Evolutionary conservation across 148 eudicot genomes (phyloP).

Genomic region (Fagopyrum tataricum): DNA sequence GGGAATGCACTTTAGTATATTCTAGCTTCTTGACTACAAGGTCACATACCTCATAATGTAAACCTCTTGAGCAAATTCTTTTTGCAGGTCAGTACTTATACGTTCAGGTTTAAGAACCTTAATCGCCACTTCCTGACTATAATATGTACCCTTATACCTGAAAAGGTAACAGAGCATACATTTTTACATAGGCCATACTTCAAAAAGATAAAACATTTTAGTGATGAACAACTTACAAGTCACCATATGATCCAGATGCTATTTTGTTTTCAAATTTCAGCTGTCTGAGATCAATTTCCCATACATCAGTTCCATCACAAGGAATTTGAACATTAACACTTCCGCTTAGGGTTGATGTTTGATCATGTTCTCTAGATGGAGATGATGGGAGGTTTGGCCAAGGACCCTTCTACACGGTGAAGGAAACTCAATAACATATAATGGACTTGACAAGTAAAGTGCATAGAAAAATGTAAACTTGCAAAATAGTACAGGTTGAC

Average conservation of each 20-base stretch:
- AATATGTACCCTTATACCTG: constrained; percentile 89
- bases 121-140: constrained; percentile 95
- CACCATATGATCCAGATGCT: constrained; percentile 98
- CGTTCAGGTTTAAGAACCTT: constrained; percentile 87
- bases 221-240: constrained; percentile 56
- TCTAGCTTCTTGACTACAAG: not conserved
- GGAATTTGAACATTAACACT: constrained; percentile 68
- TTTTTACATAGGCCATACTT: not conserved
- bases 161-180: constrained; percentile 9
- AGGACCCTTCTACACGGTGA: constrained; percentile 47
- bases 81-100: constrained; percentile 69
- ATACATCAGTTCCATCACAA: constrained; percentile 90
- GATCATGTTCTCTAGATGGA: constrained; percentile 39
- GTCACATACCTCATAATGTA: constrained; percentile 73
- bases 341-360: constrained; percentile 34
- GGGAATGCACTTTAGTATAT: not conserved
- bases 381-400: constrained; percentile 58
- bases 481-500: not conserved
- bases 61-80: constrained; percentile 95
- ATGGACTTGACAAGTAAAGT: not conserved
- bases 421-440: not conserved
- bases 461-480: not conserved
- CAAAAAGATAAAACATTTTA: not conserved
- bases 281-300: constrained; percentile 90
- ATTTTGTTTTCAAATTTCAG: constrained; percentile 69